phyloP scores from a whole-genome alignment of 345 rosid genomes.

The Pistacia atlantica region DNA sequence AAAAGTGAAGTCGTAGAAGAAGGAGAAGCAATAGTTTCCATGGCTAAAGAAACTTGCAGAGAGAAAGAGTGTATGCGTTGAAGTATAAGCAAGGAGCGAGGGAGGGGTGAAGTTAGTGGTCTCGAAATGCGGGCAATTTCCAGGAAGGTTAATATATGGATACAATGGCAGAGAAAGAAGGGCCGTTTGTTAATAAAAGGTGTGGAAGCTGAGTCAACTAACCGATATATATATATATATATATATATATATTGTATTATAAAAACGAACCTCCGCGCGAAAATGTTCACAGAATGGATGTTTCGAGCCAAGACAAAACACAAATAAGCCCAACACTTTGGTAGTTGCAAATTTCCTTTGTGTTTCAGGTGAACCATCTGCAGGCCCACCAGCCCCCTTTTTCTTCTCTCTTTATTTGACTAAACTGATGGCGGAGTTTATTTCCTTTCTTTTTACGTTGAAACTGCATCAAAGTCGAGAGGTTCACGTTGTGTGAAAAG shows the following conservation, averaged over 20 bases:
- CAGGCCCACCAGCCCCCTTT: too few relatives aligned
- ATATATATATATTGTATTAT: too few relatives aligned
- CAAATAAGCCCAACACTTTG: not conserved
- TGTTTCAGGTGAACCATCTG: not conserved
- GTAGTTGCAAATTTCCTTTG: not conserved
- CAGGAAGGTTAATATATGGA: slow-evolving; percentile 4
- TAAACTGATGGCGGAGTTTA: not conserved
- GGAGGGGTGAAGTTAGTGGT: not conserved
- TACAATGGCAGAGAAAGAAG: slow-evolving; percentile 13
- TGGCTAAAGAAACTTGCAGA: slow-evolving; percentile 34
- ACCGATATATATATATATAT: not conserved
- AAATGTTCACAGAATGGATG: not conserved
- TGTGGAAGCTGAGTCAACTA: not conserved
- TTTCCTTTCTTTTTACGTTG: too few relatives aligned
- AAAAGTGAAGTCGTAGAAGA: slow-evolving; percentile 21
- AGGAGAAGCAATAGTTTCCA: slow-evolving; percentile 27
- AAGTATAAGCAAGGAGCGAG: not conserved
- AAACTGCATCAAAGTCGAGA: not conserved
- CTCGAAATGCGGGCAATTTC: slow-evolving; percentile 8
- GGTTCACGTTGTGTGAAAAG: not conserved
- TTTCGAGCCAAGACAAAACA: not conserved
- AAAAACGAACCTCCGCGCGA: not conserved
- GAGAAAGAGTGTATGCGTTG: not conserved
- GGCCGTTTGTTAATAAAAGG: slow-evolving; percentile 24
- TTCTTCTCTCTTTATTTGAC: not conserved